phyloP scores from a whole-genome alignment of 192 early-diverging fungal genomes.

The Podila minutissima region DNA sequence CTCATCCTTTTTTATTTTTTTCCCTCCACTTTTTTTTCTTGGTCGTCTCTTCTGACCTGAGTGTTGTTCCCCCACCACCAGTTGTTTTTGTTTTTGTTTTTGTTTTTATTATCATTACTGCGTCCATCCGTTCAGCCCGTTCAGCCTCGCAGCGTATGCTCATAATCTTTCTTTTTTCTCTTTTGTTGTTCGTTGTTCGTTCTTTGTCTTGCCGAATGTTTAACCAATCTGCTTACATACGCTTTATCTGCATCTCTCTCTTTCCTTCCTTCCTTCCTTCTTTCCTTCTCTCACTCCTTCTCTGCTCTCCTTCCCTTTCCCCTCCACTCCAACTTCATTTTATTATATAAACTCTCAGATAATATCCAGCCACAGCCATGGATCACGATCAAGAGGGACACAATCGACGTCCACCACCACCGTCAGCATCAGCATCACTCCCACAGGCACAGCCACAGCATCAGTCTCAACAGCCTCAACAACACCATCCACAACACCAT shows the following conservation, averaged over 20 bases:
- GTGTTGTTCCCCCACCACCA: not conserved
- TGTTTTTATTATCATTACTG: not conserved
- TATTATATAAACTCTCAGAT: too few relatives aligned
- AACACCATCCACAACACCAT: not conserved
- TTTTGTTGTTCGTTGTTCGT: constrained; percentile 29
- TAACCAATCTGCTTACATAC: constrained; percentile 26
- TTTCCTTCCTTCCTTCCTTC: constrained; percentile 4
- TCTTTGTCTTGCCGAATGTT: constrained; percentile 6
- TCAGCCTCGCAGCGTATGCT: not conserved
- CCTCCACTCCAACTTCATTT: not conserved
- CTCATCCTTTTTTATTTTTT: constrained; percentile 8
- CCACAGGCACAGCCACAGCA: not conserved
- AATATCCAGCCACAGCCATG: too few relatives aligned
- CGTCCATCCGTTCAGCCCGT: not conserved
- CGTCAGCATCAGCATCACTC: not conserved
- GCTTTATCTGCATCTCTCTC: not conserved
- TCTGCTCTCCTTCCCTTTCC: not conserved
- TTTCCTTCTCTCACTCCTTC: constrained; percentile 8
- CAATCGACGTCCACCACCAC: not conserved
- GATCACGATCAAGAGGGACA: too few relatives aligned
- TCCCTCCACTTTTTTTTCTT: constrained; percentile 5
- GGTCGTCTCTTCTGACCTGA: not conserved
- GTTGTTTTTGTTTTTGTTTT: not conserved
- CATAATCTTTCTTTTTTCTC: not conserved
- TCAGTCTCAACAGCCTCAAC: not conserved